These are phyloP conservation scores for Hibiscus trionum DNA, from an alignment of 345 rosid species.

Conservation along the genomic window DNA sequence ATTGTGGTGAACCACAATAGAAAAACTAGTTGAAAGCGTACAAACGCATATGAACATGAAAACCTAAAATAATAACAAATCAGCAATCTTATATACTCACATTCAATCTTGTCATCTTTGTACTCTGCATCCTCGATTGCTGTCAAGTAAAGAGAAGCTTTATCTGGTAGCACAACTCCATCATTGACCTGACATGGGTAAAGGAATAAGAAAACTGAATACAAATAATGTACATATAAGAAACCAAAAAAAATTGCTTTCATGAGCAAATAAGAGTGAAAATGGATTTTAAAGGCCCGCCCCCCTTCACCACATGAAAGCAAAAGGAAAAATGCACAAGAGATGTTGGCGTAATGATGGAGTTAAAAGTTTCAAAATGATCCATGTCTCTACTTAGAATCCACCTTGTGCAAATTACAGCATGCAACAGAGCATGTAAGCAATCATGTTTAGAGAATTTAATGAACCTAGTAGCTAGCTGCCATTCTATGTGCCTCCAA, in stretches of 20 bases:
- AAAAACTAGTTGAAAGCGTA: constrained; percentile 1
- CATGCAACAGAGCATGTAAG: too few species aligned
- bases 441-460: too few species aligned
- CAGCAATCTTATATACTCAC: constrained; percentile 34
- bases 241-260: too few species aligned
- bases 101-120: constrained; percentile 92
- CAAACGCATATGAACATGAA: not conserved
- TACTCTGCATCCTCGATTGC: constrained; percentile 95
- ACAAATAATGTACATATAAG: not conserved
- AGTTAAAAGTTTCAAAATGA: too few species aligned
- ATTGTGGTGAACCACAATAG: not conserved
- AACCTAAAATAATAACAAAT: not conserved
- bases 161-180: constrained; percentile 84
- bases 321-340: too few species aligned
- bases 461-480: not conserved
- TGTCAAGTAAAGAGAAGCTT: constrained; percentile 78
- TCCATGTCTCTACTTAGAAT: too few species aligned
- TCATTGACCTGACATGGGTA: constrained; percentile 48
- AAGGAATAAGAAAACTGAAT: constrained; percentile 5
- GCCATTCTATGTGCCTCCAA: not conserved
- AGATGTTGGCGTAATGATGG: too few species aligned
- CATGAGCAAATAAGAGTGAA: too few species aligned
- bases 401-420: too few species aligned
- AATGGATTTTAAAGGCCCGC: too few species aligned
- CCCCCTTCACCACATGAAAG: too few species aligned